Percentiles rank a stretch among this genome's conserved stretches.
Conservation (phyloP, 2,329 filamentous ascomycete species). For the Domatiomyces catenatus region DNA sequence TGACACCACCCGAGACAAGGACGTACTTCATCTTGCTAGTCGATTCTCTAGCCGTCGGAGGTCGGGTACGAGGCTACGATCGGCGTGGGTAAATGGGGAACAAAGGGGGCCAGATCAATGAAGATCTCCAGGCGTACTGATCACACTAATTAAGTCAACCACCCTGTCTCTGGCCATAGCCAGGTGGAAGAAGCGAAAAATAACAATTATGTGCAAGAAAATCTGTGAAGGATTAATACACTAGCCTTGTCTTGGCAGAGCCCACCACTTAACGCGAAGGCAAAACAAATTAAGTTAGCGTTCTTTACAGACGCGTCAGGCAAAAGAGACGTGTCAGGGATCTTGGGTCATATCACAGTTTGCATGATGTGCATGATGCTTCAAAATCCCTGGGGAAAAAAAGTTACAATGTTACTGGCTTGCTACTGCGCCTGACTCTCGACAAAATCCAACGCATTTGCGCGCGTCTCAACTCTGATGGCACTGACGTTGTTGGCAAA, state of each 20-base stretch:
- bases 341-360: not conserved
- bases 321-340: not conserved
- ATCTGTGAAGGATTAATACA: not conserved
- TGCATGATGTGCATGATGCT: not conserved
- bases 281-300: not conserved
- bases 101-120: conserved; percentile 4
- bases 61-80: not conserved
- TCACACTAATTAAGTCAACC: not conserved
- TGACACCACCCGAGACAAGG: conserved; percentile 55
- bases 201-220: not conserved
- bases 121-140: conserved; percentile 4
- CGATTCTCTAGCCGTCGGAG: not conserved
- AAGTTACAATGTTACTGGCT: no score
- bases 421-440: conserved; percentile 52
- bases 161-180: conserved; percentile 12
- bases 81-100: not conserved
- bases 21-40: conserved; percentile 55
- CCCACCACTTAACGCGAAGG: not conserved
- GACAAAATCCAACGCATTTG: conserved; percentile 84
- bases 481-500: conserved; percentile 84
- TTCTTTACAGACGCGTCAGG: not conserved
- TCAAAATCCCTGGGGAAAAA: not conserved
- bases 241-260: not conserved
- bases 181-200: conserved; percentile 15
- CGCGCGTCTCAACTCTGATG: conserved; percentile 75